Percentiles rank a stretch among this genome's conserved stretches.
These are phyloP conservation scores for Pseudopithomyces chartarum DNA, from an alignment of 2,329 filamentous ascomycete species.

Conservation along the genomic window DNA sequence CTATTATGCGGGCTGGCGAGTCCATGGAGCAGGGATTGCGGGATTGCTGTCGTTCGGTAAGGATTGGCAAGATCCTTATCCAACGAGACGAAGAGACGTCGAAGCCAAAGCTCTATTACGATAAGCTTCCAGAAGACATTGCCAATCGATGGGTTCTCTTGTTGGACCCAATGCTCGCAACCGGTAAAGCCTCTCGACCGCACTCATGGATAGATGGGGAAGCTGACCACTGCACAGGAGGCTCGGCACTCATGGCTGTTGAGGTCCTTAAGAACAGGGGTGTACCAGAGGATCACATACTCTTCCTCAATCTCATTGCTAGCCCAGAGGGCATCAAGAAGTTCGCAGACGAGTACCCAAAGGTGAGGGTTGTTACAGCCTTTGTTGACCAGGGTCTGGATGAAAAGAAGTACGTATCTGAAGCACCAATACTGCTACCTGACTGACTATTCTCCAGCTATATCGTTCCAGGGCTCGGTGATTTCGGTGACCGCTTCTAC, in stretches of 20 bases:
- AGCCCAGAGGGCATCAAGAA: constrained; percentile 89
- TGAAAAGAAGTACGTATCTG: constrained; percentile 84
- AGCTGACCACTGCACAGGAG: constrained; percentile 61
- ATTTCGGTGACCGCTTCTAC: constrained; percentile 96
- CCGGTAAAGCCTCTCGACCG: constrained; percentile 62
- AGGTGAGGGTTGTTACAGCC: constrained; percentile 87
- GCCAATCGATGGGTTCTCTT: constrained; percentile 89
- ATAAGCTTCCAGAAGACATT: constrained; percentile 95
- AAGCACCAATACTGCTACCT: neutral
- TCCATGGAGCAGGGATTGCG: constrained; percentile 97
- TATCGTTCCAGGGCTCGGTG: constrained; percentile 89
- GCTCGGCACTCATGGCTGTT: constrained; percentile 95
- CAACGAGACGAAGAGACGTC: constrained; percentile 95
- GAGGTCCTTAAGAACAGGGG: constrained; percentile 88
- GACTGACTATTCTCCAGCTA: constrained; percentile 65
- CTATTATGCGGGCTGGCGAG: constrained; percentile 97
- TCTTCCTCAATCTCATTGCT: constrained; percentile 97
- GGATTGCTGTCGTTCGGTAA: constrained; percentile 95
- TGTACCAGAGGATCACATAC: constrained; percentile 91
- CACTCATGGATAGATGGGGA: neutral
- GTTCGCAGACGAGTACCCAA: constrained; percentile 88
- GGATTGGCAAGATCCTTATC: constrained; percentile 98
- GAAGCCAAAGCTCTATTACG: constrained; percentile 92
- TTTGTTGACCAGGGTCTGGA: constrained; percentile 97
- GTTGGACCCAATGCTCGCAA: constrained; percentile 98